Percentiles rank a stretch among this genome's conserved stretches.
Conservation (phyloP, 2,329 filamentous ascomycete species). For the Aspergillus ruber region DNA sequence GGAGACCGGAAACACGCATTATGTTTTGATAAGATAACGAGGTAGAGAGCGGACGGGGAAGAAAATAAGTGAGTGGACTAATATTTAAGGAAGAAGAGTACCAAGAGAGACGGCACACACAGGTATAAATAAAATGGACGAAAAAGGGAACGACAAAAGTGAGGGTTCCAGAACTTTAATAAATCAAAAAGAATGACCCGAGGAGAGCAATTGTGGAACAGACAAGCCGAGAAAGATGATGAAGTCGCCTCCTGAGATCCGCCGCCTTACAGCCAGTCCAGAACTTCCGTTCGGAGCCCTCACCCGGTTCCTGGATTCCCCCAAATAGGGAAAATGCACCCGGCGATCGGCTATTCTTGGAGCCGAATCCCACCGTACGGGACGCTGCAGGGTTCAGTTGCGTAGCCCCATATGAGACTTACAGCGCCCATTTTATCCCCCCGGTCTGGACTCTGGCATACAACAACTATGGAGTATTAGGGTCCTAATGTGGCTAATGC, state of each 20-base stretch:
- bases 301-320: background rate
- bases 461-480: too few species aligned
- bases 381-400: background rate
- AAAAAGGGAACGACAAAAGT: background rate
- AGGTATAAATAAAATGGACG: too few species aligned
- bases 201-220: too few species aligned
- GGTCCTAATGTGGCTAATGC: too few species aligned
- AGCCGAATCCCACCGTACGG: background rate
- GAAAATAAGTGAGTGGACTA: background rate
- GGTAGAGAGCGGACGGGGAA: background rate
- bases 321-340: background rate
- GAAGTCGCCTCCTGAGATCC: background rate
- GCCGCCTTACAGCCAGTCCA: background rate
- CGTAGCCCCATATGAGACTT: background rate
- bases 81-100: background rate
- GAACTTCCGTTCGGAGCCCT: background rate
- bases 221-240: background rate
- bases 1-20: conserved; percentile 42
- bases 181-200: too few species aligned
- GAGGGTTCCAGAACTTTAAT: background rate
- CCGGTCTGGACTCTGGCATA: too few species aligned
- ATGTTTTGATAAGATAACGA: conserved; percentile 8
- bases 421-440: background rate
- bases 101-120: too few species aligned
- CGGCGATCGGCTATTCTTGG: background rate